phyloP scores from a whole-genome alignment of 371 early-diverging fungal species.

The Smittium mucronatum region DNA sequence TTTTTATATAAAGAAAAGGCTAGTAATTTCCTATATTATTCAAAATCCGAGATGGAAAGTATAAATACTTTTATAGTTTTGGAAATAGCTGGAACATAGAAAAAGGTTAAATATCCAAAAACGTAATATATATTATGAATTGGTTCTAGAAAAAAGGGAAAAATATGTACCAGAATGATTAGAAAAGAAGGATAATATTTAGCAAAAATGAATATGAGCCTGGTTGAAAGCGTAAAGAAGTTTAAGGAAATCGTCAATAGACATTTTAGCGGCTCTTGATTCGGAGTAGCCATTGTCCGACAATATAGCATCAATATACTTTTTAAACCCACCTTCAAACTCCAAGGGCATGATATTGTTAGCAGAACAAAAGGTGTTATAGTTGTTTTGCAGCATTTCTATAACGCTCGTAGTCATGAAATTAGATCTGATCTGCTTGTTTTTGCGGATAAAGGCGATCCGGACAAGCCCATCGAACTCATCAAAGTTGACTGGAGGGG shows the following conservation, averaged over 20 bases:
- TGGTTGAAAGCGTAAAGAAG: slow-evolving; percentile 60
- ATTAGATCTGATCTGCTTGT: slow-evolving; percentile 87
- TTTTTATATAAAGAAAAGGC: too few species aligned
- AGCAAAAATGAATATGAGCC: slow-evolving; percentile 52
- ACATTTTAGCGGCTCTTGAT: slow-evolving; percentile 38
- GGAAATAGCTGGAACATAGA: too few species aligned
- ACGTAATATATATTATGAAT: too few species aligned
- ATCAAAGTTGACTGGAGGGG: slow-evolving; percentile 85
- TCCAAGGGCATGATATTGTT: slow-evolving; percentile 44
- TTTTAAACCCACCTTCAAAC: slow-evolving; percentile 68
- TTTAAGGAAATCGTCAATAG: slow-evolving; percentile 32
- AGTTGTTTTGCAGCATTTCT: slow-evolving; percentile 84
- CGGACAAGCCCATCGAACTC: slow-evolving; percentile 98
- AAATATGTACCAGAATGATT: too few species aligned
- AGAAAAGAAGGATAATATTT: too few species aligned
- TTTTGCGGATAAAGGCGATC: slow-evolving; percentile 90
- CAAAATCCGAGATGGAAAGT: too few species aligned
- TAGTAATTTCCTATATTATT: too few species aligned
- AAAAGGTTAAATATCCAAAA: too few species aligned
- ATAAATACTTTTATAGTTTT: too few species aligned
- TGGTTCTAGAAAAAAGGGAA: too few species aligned
- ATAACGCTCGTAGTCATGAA: slow-evolving; percentile 80
- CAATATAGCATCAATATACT: slow-evolving; percentile 53
- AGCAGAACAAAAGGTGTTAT: slow-evolving; percentile 77
- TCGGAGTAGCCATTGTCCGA: slow-evolving; percentile 53